Evolutionary conservation across 352 stramenopile genomes (phyloP), one percentile per base, ranked within the genome.

Genomic region (Phytophthora nicotianae): DNA sequence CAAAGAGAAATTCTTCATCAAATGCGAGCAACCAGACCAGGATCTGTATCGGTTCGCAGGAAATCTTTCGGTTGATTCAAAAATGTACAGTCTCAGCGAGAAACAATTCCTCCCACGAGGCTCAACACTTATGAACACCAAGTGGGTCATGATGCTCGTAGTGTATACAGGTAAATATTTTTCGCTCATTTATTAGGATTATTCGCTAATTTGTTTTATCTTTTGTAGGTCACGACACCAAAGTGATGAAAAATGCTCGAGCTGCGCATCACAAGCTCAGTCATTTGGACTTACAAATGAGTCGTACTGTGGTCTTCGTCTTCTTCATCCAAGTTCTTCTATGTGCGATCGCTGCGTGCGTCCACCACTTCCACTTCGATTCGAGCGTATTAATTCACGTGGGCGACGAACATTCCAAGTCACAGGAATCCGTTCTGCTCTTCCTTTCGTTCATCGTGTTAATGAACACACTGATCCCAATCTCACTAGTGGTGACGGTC

Each of bases 391-490:
- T 70, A 10, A 24, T 35, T 6, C 11, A 53, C 8, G 24, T 63
- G 16, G 52, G 45, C 6, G 29, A 58, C 21, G 29, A 60, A 1
- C 42, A 63, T 17, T 37, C 37, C 2, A 9, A 20, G 5, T n/a
- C 38, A 3, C 13, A 45, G 9, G 50, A 69, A 10, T 53, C 59
- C 4, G 21, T 94, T 0, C 69, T 98, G 29, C 79, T 91, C 14
- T 97, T 97, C 29, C 85, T 97, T 8, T 90, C 89, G 19, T 98
- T 95, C 62, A 52, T 98, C 29, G 90, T 98, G 48, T 74, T 98
- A 20, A 87, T 96, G 79, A 96, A 95, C 70, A 94, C 89, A 24
- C 77, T 98, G 42, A 97, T 98, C 24, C 95, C 93, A 5, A 97
- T 98, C 50, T 97, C 91, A 5, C 78, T 98, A 5, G 96, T 98